Evolutionary conservation across 257 asterid species (phyloP).

Genomic region (Lavandula angustifolia): DNA sequence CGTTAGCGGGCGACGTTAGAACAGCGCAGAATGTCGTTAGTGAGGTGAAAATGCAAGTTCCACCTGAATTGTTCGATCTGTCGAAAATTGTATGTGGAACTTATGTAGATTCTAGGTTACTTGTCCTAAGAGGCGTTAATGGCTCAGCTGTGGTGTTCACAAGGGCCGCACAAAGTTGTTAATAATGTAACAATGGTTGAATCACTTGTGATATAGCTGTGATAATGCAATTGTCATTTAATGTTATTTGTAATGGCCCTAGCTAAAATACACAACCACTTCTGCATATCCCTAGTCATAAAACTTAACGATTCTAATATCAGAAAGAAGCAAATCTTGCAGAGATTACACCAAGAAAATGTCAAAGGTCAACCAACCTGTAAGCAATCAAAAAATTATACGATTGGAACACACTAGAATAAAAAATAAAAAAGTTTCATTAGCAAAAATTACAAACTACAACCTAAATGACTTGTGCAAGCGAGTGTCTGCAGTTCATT

Average conservation of each 20-base stretch:
- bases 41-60: slow-evolving; percentile 72
- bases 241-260: no score
- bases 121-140: slow-evolving; percentile 62
- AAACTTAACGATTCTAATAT: no score
- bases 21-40: slow-evolving; percentile 54
- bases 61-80: slow-evolving; percentile 77
- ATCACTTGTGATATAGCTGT: background rate
- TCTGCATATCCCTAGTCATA: no score
- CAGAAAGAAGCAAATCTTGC: no score
- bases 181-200: background rate
- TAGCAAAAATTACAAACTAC: slow-evolving; percentile 15
- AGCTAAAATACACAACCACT: background rate
- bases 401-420: background rate
- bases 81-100: slow-evolving; percentile 87
- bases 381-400: background rate
- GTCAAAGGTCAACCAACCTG: background rate
- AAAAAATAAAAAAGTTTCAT: background rate
- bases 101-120: slow-evolving; percentile 78
- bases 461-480: background rate
- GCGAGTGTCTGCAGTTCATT: background rate
- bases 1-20: slow-evolving; percentile 41
- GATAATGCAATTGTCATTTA: no score
- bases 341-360: no score
- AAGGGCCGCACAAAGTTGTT: slow-evolving; percentile 43
- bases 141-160: slow-evolving; percentile 76